phyloP scores from a whole-genome alignment of 176 grass and related monocot species.

The Zea mays region DNA sequence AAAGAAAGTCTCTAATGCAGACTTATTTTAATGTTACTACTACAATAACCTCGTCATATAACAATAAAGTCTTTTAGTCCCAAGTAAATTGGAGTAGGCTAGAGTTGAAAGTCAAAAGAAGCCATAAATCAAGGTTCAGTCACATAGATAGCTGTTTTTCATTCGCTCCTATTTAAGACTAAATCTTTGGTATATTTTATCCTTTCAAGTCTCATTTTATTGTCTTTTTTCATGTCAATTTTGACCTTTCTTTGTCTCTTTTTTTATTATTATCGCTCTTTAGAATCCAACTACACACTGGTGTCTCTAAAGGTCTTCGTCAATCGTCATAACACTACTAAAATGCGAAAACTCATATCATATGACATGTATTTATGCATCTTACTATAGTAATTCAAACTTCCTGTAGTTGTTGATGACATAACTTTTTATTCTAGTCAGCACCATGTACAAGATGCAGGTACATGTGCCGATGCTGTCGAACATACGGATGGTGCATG shows the following conservation, averaged over 20 bases:
- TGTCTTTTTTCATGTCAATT: too few relatives aligned
- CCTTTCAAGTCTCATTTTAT: too few relatives aligned
- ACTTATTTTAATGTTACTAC: conserved; percentile 1
- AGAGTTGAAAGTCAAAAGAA: too few relatives aligned
- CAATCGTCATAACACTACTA: not conserved
- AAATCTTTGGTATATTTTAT: too few relatives aligned
- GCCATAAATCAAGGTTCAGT: too few relatives aligned
- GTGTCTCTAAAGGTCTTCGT: not conserved
- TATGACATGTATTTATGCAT: conserved; percentile 31
- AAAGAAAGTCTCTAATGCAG: not conserved
- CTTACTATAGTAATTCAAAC: conserved; percentile 30
- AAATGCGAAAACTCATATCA: conserved; percentile 17
- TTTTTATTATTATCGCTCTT: too few relatives aligned
- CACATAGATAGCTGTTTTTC: too few relatives aligned
- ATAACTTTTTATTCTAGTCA: conserved; percentile 36
- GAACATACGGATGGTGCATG: conserved; percentile 19
- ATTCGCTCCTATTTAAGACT: too few relatives aligned
- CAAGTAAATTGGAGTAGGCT: too few relatives aligned
- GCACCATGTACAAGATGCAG: conserved; percentile 32
- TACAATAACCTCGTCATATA: not conserved
- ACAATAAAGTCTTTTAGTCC: too few relatives aligned
- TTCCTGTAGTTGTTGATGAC: conserved; percentile 30
- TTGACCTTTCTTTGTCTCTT: too few relatives aligned
- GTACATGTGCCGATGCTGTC: conserved; percentile 28
- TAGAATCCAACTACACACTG: too few relatives aligned